Percentiles rank a stretch among this genome's conserved stretches.
Evolutionary conservation across 1,284 basidiomycete species (phyloP).

Genomic region (Phylloporus gajari): DNA sequence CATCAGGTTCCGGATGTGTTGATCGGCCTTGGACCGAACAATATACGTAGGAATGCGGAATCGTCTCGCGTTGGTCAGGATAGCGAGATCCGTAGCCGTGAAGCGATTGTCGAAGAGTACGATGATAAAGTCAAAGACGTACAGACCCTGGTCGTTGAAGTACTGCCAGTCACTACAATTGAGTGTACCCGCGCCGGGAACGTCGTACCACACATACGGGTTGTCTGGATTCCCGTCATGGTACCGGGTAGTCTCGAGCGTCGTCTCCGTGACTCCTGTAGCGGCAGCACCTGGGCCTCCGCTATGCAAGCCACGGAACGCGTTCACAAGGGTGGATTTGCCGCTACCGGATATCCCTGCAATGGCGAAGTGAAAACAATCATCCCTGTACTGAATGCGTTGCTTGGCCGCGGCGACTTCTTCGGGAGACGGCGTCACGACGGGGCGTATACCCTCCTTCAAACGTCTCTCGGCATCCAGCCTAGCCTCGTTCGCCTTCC

Average conservation of each 20-base stretch:
- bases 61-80: background rate
- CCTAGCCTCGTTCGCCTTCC: constrained; percentile 17
- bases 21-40: constrained; percentile 34
- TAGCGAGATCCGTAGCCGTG: constrained; percentile 20
- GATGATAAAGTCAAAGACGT: constrained; percentile 34
- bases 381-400: constrained; percentile 22
- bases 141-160: constrained; percentile 33
- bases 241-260: constrained; percentile 23
- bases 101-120: constrained; percentile 34
- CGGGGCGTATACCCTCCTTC: constrained; percentile 30
- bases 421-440: constrained; percentile 23
- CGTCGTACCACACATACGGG: constrained; percentile 30
- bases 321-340: constrained; percentile 31
- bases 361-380: constrained; percentile 23
- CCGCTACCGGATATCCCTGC: constrained; percentile 28
- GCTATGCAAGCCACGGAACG: constrained; percentile 24
- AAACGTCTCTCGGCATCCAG: constrained; percentile 23
- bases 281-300: constrained; percentile 22
- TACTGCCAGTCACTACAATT: constrained; percentile 32
- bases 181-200: constrained; percentile 27
- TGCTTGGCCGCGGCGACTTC: constrained; percentile 19
- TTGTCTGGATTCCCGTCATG: constrained; percentile 21
- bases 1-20: constrained; percentile 26
- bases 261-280: constrained; percentile 27
- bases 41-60: constrained; percentile 2